Base-by-base conservation (phyloP, 108 stramenopile species). In the Pseudonitzschia delicatissima region DNA sequence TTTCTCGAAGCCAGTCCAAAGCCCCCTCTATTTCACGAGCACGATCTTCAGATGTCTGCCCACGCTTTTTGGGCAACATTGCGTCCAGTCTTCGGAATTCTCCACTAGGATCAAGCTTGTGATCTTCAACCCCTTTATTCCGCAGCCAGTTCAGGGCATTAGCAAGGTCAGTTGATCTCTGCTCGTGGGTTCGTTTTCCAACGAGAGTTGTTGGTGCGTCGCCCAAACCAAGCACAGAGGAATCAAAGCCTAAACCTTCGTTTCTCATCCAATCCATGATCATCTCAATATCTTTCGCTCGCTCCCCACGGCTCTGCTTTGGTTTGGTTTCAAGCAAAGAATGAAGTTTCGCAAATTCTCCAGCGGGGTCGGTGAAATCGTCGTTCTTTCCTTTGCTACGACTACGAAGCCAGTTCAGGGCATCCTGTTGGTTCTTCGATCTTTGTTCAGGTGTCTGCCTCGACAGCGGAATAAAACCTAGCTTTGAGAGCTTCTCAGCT, bases 251-350 rank as follows among this genome's bases (percentile, higher is more conserved):
- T 7, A 53, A 15, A 53, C 63, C 52, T 36, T 62, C 25, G 62
- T 63, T 62, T 25, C 51, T 20, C 31, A 74, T 62, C 68, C 68
- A 69, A 34, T 52, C 66, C 6, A 76, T 29, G 9, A 75, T 71
- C 34, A 49, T 68, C 60, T 72, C 75, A 50, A 81, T 76, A 2
- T 81, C 75, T 45, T 57, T 55, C 23, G 66, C 62, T 26, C 66
- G 49, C 31, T 33, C 55, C 49, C 53, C 51, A 4, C 18, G 36
- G 18, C 31, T 63, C 25, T 62, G 70, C 15, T 21, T 26, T 32
- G 23, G 39, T 40, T 35, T 68, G 23, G 35, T 52, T 21, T 37
- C 66, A 52, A 45, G 69, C 55, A 65, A 58, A 58, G 31, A 52
- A 32, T 72, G 66, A 50, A 78, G 20, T 9, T 64, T 63, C 53